Base-by-base conservation (phyloP, 495 filamentous ascomycete genomes). In the Hypoxylon rickii region DNA sequence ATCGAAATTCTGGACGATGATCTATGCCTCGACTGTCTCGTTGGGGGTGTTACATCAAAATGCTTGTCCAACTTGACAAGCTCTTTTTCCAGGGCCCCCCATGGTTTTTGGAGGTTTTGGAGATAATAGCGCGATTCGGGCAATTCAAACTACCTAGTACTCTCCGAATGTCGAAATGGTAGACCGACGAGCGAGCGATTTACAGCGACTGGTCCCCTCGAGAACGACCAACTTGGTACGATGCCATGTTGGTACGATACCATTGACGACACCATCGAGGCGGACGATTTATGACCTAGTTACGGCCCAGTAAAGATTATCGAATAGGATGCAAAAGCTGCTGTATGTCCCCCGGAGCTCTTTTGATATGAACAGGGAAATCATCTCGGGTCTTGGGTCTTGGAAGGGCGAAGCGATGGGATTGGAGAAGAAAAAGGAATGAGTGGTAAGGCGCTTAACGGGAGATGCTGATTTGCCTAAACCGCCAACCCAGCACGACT, bases 371-470 rank as follows among this genome's bases (percentile, higher is more conserved):
- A 57, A 22, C 47, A 44, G 37, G 59, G 59, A 57, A 51, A 61
- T 56, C 17, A 43, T 13, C 19, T 10, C 32, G 12, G 32, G n/a
- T 29, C 39, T 41, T 40, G 57, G 39, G 51, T 39, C 24, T 52
- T 51, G 37, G 47, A 26, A 16, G 39, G 43, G 38, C 43, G 43
- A 52, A 45, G 43, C 32, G 7, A 53, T 13, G n/a, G 43, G 59
- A 63, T 63, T 63, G 59, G 59, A 39, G 41, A 13, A 42, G 44
- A 38, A 13, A 36, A 24, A 54, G 15, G 26, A 46, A 17, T 34
- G 26, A n/a, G n/a, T n/a, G n/a, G n/a, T 39, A 32, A 38, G 48
- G 59, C 59, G 59, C 59, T 57, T 63, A 63, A 58, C 34, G 41
- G 39, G 48, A 44, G 32, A 38, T 41, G 48, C 19, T 57, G 48